Evolutionary conservation across 2,329 filamentous ascomycete genomes (phyloP).

Genomic region (Sclerotinia spermophila): DNA sequence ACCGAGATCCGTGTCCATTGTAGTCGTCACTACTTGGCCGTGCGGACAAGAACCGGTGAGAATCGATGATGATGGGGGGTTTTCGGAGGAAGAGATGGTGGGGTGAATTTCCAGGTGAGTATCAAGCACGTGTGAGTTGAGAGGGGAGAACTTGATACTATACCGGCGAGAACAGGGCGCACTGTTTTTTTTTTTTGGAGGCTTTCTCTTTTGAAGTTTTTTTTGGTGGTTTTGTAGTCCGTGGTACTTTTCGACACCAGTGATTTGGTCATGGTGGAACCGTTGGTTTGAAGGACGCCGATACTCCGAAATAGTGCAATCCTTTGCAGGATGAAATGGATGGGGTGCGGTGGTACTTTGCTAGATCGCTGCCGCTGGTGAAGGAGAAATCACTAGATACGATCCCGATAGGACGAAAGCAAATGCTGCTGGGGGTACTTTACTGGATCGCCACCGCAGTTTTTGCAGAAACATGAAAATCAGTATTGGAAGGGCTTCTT

Average conservation of each 20-base stretch:
- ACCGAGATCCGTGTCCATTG: not conserved
- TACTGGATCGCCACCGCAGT: not conserved
- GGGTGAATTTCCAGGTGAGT: not conserved
- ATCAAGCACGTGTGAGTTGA: not conserved
- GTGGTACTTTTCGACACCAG: not conserved
- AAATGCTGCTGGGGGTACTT: not conserved
- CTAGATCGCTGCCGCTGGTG: not conserved
- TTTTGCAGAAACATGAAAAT: not conserved
- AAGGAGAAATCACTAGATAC: not conserved
- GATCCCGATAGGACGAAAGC: not conserved
- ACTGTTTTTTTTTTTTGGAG: not conserved
- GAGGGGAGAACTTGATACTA: not conserved
- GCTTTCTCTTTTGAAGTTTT: not conserved
- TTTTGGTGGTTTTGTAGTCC: not conserved
- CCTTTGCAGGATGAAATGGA: not conserved
- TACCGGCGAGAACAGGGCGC: not conserved
- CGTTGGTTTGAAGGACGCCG: not conserved
- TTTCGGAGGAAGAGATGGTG: no score
- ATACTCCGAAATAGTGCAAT: not conserved
- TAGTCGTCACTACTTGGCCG: conserved; percentile 8
- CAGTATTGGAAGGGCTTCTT: not conserved
- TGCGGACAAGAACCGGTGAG: not conserved
- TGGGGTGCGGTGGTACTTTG: not conserved
- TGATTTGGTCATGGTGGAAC: not conserved
- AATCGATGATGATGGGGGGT: not conserved